phyloP scores from a whole-genome alignment of 257 asterid species.

The Jacaranda copaia region DNA sequence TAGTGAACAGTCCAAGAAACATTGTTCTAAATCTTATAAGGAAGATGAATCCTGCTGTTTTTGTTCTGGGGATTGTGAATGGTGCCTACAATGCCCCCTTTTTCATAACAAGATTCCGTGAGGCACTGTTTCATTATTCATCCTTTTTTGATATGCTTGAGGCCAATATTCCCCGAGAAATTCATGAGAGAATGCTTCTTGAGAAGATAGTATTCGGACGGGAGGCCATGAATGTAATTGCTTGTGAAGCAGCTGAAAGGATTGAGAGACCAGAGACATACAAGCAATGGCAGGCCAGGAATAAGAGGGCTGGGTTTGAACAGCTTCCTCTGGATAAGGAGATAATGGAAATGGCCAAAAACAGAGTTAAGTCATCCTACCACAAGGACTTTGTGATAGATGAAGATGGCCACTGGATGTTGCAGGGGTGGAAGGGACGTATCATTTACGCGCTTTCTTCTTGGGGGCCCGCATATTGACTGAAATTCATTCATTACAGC shows the following conservation, averaged over 20 bases:
- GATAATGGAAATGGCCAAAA: conserved; percentile 42
- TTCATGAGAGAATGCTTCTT: conserved; percentile 54
- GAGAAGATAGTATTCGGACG: conserved; percentile 54
- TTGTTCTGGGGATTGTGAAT: conserved; percentile 50
- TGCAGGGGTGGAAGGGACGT: conserved; percentile 77
- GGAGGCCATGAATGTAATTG: conserved; percentile 62
- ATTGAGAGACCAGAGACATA: conserved; percentile 65
- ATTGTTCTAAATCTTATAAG: conserved; percentile 48
- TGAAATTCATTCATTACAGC: neutral
- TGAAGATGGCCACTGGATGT: conserved; percentile 62
- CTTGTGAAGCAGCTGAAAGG: conserved; percentile 62
- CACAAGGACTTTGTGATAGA: conserved; percentile 58
- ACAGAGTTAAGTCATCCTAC: conserved; percentile 42
- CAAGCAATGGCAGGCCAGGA: conserved; percentile 70
- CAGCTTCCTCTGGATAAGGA: conserved; percentile 57
- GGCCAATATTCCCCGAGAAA: conserved; percentile 52
- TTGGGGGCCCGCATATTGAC: conserved; percentile 50
- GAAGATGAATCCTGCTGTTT: conserved; percentile 49
- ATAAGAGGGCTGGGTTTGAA: conserved; percentile 57
- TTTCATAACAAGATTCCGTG: conserved; percentile 61
- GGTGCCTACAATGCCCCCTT: conserved; percentile 62
- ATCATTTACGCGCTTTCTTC: conserved; percentile 50
- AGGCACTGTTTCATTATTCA: conserved; percentile 59
- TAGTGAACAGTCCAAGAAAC: conserved; percentile 56
- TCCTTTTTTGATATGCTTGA: conserved; percentile 66